Evolutionary conservation across 228 moss, liverwort and hornwort genomes (phyloP).

Genomic region (Sphagnum magellanicum): DNA sequence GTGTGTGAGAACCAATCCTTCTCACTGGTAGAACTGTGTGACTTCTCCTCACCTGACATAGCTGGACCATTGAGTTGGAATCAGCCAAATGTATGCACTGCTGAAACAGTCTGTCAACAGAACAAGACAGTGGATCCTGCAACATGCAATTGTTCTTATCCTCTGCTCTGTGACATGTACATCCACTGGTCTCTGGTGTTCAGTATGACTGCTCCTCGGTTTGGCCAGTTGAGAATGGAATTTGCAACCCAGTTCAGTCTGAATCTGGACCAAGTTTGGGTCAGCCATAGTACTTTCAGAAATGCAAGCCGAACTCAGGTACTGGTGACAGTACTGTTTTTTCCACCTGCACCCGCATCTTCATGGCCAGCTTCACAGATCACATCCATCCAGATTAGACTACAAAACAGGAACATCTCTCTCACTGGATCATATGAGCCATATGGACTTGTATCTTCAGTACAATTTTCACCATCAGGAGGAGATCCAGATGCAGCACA

Average conservation of each 20-base stretch:
- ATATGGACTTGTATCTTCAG: constrained; percentile 27
- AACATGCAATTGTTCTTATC: constrained; percentile 35
- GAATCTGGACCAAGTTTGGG: constrained; percentile 17
- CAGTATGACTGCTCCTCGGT: constrained; percentile 31
- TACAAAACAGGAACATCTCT: constrained; percentile 15
- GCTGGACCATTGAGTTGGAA: constrained; percentile 24
- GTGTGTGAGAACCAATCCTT: constrained; percentile 38
- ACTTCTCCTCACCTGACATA: constrained; percentile 1
- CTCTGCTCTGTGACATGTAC: constrained; percentile 31
- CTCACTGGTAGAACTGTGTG: constrained; percentile 22
- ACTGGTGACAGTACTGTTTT: constrained; percentile 20
- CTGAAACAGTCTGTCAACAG: constrained; percentile 11
- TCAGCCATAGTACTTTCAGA: constrained; percentile 12
- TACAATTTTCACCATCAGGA: constrained; percentile 9
- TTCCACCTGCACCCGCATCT: constrained; percentile 12
- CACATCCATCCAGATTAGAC: constrained; percentile 8
- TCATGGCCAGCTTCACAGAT: constrained; percentile 21
- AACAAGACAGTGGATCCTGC: constrained; percentile 18
- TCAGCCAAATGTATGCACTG: constrained; percentile 18
- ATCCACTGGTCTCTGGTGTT: constrained; percentile 22
- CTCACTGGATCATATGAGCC: constrained; percentile 25
- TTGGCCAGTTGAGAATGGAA: constrained; percentile 20
- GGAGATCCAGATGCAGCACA: not conserved
- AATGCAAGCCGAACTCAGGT: constrained; percentile 6
- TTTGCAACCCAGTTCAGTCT: constrained; percentile 15